Base-by-base conservation (phyloP, 495 filamentous ascomycete species). In the Penicillium longicatenatum region DNA sequence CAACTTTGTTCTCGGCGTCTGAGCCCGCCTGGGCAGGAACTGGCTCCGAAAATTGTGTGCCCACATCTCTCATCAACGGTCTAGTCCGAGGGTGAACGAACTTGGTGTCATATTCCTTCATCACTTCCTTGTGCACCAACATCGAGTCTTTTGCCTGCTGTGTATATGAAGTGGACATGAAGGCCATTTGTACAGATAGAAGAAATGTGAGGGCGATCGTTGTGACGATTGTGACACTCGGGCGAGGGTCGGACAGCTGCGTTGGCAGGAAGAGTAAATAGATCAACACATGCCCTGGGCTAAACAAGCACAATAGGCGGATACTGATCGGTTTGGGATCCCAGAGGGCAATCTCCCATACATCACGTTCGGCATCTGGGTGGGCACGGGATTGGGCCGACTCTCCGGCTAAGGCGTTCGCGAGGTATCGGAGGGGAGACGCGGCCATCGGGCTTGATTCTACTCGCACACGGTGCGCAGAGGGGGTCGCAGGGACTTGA, bases 101-200 rank as follows among this genome's bases (percentile, higher is more conserved):
- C 79, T 98, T 98, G 47, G 85, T 89, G 71, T 98, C 91, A 72
- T 98, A 98, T 74, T 98, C 94, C 67, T 91, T 86, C 75, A 97
- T 74, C 7, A 98, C 93, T 70, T 97, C 91, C 60, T 89, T 92
- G 50, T 94, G 89, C 50, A 98, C 89, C 26, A 98, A 75, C 0
- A 85, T 80, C 2, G 83, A 81, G 70, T 98, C 94, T 66, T 93
- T 96, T 43, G 84, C 81, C 64, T 98, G 92, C 67, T 93, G 93
- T 5, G 82, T 82, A 71, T 92, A 97, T 20, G 77, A 83, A 2
- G 77, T 75, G 31, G 86, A 85, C 29, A 97, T 76, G 19, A 89
- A 78, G 14, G 83, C 77, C 55, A 97, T 81, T 71, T 97, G 93
- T 6, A 79, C 76, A 1, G 93, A 92, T 9, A 98, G 76, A 7